phyloP scores from a whole-genome alignment of 75 land plant genomes.

The Adiantum capillusveneris region DNA sequence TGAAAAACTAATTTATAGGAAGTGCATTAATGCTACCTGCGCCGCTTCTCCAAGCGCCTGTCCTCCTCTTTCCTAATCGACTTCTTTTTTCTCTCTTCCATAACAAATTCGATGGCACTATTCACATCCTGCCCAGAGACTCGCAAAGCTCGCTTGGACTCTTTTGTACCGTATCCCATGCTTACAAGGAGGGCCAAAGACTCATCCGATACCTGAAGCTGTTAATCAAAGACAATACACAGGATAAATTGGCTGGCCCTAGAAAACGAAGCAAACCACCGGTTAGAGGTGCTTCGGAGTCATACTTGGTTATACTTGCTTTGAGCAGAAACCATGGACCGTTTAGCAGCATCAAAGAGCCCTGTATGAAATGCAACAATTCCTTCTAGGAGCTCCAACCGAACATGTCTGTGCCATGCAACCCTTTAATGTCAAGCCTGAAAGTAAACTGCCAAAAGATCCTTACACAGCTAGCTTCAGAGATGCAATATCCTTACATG shows the following conservation, averaged over 20 bases:
- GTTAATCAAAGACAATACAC: constrained; percentile 1
- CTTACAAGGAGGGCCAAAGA: constrained; percentile 59
- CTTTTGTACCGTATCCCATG: constrained; percentile 72
- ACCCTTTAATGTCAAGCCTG: neutral
- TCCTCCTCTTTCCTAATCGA: constrained; percentile 43
- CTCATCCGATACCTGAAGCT: constrained; percentile 94
- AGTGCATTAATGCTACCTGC: constrained; percentile 24
- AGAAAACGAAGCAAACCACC: too few species aligned
- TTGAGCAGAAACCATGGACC: constrained; percentile 63
- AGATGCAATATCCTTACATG: constrained; percentile 33
- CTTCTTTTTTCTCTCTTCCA: constrained; percentile 53
- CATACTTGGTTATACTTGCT: constrained; percentile 59
- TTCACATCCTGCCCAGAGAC: constrained; percentile 68
- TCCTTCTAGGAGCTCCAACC: constrained; percentile 90
- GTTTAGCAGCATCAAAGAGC: constrained; percentile 39
- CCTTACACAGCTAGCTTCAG: constrained; percentile 72
- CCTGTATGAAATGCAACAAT: constrained; percentile 87
- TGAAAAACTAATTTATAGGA: too few species aligned
- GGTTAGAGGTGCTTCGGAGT: too few species aligned
- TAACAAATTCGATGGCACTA: constrained; percentile 67
- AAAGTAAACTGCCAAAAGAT: too few species aligned
- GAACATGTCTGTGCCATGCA: constrained; percentile 48
- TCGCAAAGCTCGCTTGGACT: constrained; percentile 70
- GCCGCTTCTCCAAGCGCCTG: constrained; percentile 34
- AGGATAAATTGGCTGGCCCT: neutral